Conservation (phyloP, 805 yeast genomes). For the Metschnikowia henanensis region DNA sequence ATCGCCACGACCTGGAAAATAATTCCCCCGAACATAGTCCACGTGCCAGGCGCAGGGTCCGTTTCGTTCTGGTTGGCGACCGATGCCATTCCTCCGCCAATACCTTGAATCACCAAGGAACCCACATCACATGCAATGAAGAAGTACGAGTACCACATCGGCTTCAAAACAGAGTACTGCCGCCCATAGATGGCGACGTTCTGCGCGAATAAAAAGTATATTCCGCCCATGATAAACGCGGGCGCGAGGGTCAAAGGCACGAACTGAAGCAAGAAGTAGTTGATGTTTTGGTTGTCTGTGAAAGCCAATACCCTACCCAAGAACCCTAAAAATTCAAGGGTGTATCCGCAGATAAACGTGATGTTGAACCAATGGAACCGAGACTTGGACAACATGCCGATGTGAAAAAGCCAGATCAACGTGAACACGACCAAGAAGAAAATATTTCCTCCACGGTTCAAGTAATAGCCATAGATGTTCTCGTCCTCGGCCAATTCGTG, state of each 20-base stretch:
- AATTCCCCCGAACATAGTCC: slow-evolving; percentile 41
- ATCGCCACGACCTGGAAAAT: slow-evolving; percentile 38
- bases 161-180: slow-evolving; percentile 36
- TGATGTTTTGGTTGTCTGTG: slow-evolving; percentile 22
- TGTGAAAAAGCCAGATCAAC: slow-evolving; percentile 25
- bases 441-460: slow-evolving; percentile 33
- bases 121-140: slow-evolving; percentile 39
- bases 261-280: slow-evolving; percentile 32
- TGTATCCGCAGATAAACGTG: slow-evolving; percentile 36
- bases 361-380: slow-evolving; percentile 42
- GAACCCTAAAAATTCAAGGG: slow-evolving; percentile 38
- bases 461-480: slow-evolving; percentile 26
- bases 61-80: slow-evolving; percentile 25
- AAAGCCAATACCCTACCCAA: slow-evolving; percentile 36
- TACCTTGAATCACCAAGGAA: slow-evolving; percentile 38
- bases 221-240: slow-evolving; percentile 44
- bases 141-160: slow-evolving; percentile 44
- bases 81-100: slow-evolving; percentile 39
- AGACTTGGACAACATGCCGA: slow-evolving; percentile 30
- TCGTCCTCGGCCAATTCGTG: slow-evolving; percentile 28
- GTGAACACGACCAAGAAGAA: slow-evolving; percentile 31
- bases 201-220: slow-evolving; percentile 42
- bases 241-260: slow-evolving; percentile 40
- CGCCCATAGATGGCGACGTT: slow-evolving; percentile 40
- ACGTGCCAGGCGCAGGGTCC: slow-evolving; percentile 33